Conservation (phyloP, 2,329 filamentous ascomycete genomes). For the Colletotrichum salicis region DNA sequence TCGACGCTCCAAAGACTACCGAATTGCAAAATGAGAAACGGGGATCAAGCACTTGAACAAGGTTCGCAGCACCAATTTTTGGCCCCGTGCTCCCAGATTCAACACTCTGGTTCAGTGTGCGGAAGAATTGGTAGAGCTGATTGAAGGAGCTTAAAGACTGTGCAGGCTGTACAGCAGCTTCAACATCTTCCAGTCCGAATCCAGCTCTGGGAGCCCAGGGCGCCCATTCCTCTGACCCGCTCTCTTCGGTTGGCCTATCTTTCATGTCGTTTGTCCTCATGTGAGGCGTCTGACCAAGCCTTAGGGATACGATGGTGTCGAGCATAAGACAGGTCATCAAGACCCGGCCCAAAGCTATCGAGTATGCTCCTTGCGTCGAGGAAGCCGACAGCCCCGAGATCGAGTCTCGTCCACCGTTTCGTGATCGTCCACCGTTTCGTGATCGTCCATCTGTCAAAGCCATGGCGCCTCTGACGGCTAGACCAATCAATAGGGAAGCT, state of each 20-base stretch:
- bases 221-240: conserved; percentile 79
- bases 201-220: conserved; percentile 69
- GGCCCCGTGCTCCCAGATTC: conserved; percentile 37
- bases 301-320: conserved; percentile 66
- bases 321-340: conserved; percentile 69
- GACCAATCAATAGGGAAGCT: conserved; percentile 73
- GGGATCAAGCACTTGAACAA: conserved; percentile 47
- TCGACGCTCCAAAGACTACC: conserved; percentile 47
- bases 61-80: conserved; percentile 40
- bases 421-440: neutral
- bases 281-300: conserved; percentile 61
- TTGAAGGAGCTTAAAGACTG: conserved; percentile 55
- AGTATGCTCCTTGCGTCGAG: conserved; percentile 8
- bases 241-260: conserved; percentile 65
- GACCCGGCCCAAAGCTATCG: conserved; percentile 36
- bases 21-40: conserved; percentile 53
- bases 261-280: conserved; percentile 60
- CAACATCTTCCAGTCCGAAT: conserved; percentile 42
- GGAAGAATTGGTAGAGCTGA: conserved; percentile 53
- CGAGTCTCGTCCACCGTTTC: neutral
- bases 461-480: conserved; percentile 60
- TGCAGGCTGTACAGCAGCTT: conserved; percentile 39
- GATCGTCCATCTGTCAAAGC: conserved; percentile 17
- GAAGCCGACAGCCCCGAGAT: conserved; percentile 3
- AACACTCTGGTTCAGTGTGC: conserved; percentile 44